Evolutionary conservation across 2,329 filamentous ascomycete genomes (phyloP).

Genomic region (Ophiocordyceps robertsii): DNA sequence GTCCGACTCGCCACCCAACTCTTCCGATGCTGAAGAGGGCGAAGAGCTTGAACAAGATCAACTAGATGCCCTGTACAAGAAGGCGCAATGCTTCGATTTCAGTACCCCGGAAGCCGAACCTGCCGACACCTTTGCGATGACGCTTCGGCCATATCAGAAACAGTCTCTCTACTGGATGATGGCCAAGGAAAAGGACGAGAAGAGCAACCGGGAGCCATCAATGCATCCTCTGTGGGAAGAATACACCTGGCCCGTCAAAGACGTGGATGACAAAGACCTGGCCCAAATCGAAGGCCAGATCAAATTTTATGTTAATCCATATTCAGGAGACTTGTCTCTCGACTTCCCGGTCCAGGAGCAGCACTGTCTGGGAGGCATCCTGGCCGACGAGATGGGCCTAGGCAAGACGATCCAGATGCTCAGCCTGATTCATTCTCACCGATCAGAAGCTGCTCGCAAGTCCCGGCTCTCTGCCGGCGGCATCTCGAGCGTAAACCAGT

Average conservation of each 20-base stretch:
- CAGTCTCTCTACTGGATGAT: constrained; percentile 97
- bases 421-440: constrained; percentile 77
- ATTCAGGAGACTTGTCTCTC: constrained; percentile 84
- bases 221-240: constrained; percentile 99
- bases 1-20: constrained; percentile 35
- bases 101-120: constrained; percentile 79
- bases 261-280: constrained; percentile 70
- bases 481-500: constrained; percentile 37
- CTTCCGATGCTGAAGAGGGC: constrained; percentile 67
- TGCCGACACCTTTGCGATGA: constrained; percentile 66
- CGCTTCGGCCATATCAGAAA: constrained; percentile 83
- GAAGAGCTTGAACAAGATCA: constrained; percentile 91
- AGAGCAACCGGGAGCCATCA: constrained; percentile 56
- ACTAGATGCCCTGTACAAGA: constrained; percentile 84
- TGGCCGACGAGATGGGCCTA: constrained; percentile 95
- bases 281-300: constrained; percentile 50
- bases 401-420: constrained; percentile 99
- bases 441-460: constrained; percentile 36
- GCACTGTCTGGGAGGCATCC: constrained; percentile 81
- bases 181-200: constrained; percentile 73
- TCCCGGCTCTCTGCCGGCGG: constrained; percentile 17
- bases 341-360: constrained; percentile 91
- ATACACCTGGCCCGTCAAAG: constrained; percentile 77
- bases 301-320: constrained; percentile 90
- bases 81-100: constrained; percentile 95